Percentiles rank a stretch among this genome's conserved stretches.
These are phyloP conservation scores for Cinnamomum chago DNA, from an alignment of 164 flowering plant species.

Conservation along the genomic window DNA sequence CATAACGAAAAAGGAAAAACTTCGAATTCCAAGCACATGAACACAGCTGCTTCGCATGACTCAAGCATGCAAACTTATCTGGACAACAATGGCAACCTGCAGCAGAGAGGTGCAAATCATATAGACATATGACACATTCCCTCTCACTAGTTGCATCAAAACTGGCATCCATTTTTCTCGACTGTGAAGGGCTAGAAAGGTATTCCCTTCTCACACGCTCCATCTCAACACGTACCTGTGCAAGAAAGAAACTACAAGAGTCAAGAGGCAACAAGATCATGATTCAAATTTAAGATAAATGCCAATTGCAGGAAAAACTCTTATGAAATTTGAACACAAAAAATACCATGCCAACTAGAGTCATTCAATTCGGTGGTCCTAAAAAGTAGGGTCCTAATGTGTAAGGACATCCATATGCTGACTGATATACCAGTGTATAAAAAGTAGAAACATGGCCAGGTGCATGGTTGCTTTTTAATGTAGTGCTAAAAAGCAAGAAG, in stretches of 20 bases:
- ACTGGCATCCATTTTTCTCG: conserved; percentile 44
- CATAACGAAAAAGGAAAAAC: conserved; percentile 56
- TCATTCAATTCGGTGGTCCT: background rate
- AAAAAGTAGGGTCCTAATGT: background rate
- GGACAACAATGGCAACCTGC: conserved; percentile 65
- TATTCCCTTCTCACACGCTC: conserved; percentile 51
- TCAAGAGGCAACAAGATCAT: background rate
- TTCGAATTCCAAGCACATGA: conserved; percentile 54
- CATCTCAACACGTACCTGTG: conserved; percentile 49
- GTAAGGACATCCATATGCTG: background rate
- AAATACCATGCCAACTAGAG: background rate
- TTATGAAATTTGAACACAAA: background rate
- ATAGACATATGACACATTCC: conserved; percentile 62
- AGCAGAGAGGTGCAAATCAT: conserved; percentile 74
- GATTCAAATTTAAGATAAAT: background rate
- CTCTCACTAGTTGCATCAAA: conserved; percentile 47
- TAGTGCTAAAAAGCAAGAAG: no score
- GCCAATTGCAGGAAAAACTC: background rate
- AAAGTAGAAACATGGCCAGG: background rate
- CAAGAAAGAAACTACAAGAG: conserved; percentile 12
- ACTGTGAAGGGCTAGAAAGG: conserved; percentile 37
- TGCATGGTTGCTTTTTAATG: no score
- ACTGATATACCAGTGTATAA: background rate
- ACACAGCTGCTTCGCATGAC: conserved; percentile 68
- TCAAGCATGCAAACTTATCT: conserved; percentile 55